phyloP scores from a whole-genome alignment of 805 yeast species.

The Hagleromyces aurorensis region DNA sequence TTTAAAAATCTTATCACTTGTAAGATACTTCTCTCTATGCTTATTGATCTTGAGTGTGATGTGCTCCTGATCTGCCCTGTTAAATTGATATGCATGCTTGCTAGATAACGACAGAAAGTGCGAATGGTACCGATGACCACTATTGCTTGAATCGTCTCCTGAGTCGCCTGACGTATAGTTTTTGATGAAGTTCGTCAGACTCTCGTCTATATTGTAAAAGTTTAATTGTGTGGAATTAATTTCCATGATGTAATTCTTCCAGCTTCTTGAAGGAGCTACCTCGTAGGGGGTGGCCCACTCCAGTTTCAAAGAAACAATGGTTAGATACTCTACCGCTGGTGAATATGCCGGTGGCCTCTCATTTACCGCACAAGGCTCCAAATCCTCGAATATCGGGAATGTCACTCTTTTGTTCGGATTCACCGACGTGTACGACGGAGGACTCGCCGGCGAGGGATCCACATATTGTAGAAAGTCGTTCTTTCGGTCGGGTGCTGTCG shows the following conservation, averaged over 20 bases:
- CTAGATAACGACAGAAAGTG: slow-evolving; percentile 12
- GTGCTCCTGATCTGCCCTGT: slow-evolving; percentile 23
- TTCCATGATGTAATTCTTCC: slow-evolving; percentile 66
- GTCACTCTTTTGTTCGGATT: slow-evolving; percentile 23
- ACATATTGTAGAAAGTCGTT: slow-evolving; percentile 27
- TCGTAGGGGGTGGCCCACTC: slow-evolving; percentile 80
- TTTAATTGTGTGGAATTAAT: slow-evolving; percentile 82
- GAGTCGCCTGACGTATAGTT: slow-evolving; percentile 24
- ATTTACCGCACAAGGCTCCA: slow-evolving; percentile 18
- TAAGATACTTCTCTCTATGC: slow-evolving; percentile 23
- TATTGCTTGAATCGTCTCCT: slow-evolving; percentile 6
- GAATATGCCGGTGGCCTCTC: slow-evolving; percentile 55
- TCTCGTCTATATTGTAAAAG: slow-evolving; percentile 43
- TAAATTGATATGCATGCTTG: slow-evolving; percentile 20
- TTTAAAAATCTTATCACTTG: slow-evolving; percentile 37
- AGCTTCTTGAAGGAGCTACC: slow-evolving; percentile 53
- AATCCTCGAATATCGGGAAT: slow-evolving; percentile 33
- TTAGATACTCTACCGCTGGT: slow-evolving; percentile 56
- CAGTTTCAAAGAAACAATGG: slow-evolving; percentile 51
- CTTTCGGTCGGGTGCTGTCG: slow-evolving; percentile 6
- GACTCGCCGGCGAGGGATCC: slow-evolving; percentile 33
- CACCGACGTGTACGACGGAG: slow-evolving; percentile 25
- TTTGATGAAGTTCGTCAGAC: slow-evolving; percentile 25
- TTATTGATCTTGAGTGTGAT: slow-evolving; percentile 15
- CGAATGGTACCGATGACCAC: slow-evolving; percentile 9